phyloP scores from a whole-genome alignment of 2,329 filamentous ascomycete species.

The Fusarium cyanostomum region DNA sequence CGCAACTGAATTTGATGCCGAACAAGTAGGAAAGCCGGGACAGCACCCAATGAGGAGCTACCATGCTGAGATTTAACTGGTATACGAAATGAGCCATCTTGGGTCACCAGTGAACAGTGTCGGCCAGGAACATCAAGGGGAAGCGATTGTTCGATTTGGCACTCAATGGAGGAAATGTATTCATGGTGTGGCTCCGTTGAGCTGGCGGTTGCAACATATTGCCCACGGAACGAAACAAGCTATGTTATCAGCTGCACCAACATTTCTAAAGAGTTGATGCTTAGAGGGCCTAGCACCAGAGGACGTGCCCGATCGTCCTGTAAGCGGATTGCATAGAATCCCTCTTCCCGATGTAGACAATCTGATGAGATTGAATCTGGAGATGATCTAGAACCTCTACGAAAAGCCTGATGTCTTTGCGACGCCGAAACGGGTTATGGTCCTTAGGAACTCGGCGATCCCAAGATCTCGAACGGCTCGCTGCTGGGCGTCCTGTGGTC shows the following conservation, averaged over 20 bases:
- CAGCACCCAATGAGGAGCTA: too few relatives aligned
- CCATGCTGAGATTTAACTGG: too few relatives aligned
- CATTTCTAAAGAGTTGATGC: slow-evolving; percentile 25
- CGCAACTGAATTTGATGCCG: not conserved
- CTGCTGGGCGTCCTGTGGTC: slow-evolving; percentile 57
- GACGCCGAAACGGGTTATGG: slow-evolving; percentile 44
- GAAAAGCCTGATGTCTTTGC: slow-evolving; percentile 45
- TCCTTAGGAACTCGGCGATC: slow-evolving; percentile 41
- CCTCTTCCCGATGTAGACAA: slow-evolving; percentile 43
- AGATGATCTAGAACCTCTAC: slow-evolving; percentile 41
- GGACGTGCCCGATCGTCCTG: slow-evolving; percentile 9
- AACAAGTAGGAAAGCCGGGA: too few relatives aligned
- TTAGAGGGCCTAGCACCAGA: slow-evolving; percentile 14
- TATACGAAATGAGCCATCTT: too few relatives aligned
- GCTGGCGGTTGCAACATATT: not conserved
- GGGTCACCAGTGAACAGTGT: too few relatives aligned
- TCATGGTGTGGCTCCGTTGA: too few relatives aligned
- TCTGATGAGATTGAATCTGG: slow-evolving; percentile 35
- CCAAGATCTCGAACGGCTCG: slow-evolving; percentile 47
- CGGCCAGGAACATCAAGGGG: too few relatives aligned
- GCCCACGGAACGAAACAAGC: not conserved
- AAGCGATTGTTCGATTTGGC: too few relatives aligned
- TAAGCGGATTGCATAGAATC: slow-evolving; percentile 45
- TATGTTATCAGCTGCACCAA: slow-evolving; percentile 8
- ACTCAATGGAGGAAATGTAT: too few relatives aligned